phyloP scores from a whole-genome alignment of 2,329 filamentous ascomycete species.

The Sporothrix humicola region DNA sequence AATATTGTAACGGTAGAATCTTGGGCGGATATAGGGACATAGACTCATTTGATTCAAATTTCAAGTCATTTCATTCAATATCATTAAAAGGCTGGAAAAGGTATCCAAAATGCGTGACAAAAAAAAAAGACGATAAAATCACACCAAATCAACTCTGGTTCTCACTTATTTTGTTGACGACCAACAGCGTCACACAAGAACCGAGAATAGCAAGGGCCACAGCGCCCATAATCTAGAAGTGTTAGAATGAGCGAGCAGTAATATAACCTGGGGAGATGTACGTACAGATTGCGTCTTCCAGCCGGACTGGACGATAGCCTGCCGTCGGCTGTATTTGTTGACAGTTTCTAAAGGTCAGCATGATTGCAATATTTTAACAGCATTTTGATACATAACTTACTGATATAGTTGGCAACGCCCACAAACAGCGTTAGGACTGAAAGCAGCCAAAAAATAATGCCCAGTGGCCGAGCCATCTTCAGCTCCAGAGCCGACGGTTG shows the following conservation, averaged over 20 bases:
- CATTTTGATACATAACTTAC: constrained; percentile 49
- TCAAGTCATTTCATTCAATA: background rate
- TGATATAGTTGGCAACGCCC: constrained; percentile 87
- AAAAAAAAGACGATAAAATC: background rate
- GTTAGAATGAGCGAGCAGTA: background rate
- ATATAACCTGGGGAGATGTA: constrained; percentile 23
- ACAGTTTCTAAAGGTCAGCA: constrained; percentile 60
- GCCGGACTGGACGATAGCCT: constrained; percentile 87
- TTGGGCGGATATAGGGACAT: constrained; percentile 2
- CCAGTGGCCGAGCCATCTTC: constrained; percentile 80
- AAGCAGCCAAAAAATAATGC: constrained; percentile 85
- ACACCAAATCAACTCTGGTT: background rate
- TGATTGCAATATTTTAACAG: too few species aligned
- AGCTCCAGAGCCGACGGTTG: constrained; percentile 73
- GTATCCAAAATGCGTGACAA: background rate
- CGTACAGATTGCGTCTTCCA: constrained; percentile 86
- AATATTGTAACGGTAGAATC: constrained; percentile 9
- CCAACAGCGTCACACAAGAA: constrained; percentile 67
- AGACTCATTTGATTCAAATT: background rate
- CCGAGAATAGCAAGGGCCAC: constrained; percentile 68
- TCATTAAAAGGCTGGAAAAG: background rate
- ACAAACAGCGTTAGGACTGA: constrained; percentile 76
- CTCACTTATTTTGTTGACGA: constrained; percentile 51
- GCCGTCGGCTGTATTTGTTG: constrained; percentile 77
- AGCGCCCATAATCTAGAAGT: constrained; percentile 62